Base-by-base conservation (phyloP, 1,284 basidiomycete genomes). In the Serendipita sp. region DNA sequence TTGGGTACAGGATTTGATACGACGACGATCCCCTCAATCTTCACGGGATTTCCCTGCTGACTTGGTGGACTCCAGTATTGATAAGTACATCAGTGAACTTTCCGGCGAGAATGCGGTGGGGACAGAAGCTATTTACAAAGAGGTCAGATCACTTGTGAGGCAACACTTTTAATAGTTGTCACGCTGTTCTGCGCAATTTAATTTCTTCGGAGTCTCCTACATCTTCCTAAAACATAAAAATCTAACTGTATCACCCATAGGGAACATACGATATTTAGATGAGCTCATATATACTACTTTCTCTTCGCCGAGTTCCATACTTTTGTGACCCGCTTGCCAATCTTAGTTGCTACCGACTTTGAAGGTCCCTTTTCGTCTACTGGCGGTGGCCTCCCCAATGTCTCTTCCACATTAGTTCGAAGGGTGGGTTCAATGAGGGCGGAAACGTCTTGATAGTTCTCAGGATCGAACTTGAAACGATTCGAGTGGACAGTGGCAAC, bases 1-100 rank as follows among this genome's bases (percentile, higher is more conserved):
- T 68, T 92, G 89, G 89, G 70, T 91, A 41, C 80, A 85, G 64
- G 87, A 86, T 63, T 83, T 82, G 15, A 81, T 78, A 67, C 79
- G 85, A 64, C 82, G 87, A 4, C 83, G 85, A 66, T 78, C 82
- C 15, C 75, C 76, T 30, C 72, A 78, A 45, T 58, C 66, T 10
- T 64, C 76, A 76, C 35, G 84, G 66, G 42, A 87, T 69, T 81
- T 89, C 71, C 87, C 87, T n/a, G 86, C 82, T 41, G 84, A 82
- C 64, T 77, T 84, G 62, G 79, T 90, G 68, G 85, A 89, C 70
- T 72, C 76, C 41, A 82, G 83, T 0, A 77, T 88, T 30, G 84
- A 84, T 22, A 81, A 86, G 69, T 89, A 89, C 69, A 74, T 89
- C 29, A 72, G 76, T 6, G 88, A 90, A 70, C 72, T 89, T 8